Conservation (phyloP, 2,329 filamentous ascomycete species). For the Didymosphaeria variabile region DNA sequence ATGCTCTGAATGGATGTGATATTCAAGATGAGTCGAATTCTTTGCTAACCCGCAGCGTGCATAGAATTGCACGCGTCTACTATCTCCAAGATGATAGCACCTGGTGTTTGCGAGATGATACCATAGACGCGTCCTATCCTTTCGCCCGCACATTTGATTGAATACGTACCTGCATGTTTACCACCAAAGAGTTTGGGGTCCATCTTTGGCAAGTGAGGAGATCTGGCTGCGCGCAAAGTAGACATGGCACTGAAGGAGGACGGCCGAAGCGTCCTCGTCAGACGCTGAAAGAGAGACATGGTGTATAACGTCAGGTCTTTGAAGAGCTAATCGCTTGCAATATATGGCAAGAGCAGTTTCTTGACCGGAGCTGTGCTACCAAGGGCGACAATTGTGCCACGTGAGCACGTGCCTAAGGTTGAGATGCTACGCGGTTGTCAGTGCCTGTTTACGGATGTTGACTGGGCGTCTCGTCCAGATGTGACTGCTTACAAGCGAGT, state of each 20-base stretch:
- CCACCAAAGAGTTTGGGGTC: conserved; percentile 30
- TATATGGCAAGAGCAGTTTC: neutral
- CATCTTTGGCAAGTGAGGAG: conserved; percentile 14
- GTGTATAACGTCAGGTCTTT: neutral
- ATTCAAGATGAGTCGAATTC: too few relatives aligned
- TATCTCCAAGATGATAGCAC: too few relatives aligned
- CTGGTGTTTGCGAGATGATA: too few relatives aligned
- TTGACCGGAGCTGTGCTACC: neutral
- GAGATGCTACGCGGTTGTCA: neutral
- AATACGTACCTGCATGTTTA: neutral
- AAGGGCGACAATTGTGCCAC: conserved; percentile 1
- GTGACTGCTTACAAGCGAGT: neutral
- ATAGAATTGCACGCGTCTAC: too few relatives aligned
- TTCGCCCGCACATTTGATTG: neutral
- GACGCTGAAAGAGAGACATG: conserved; percentile 25
- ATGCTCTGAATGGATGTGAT: too few relatives aligned
- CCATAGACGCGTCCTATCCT: too few relatives aligned
- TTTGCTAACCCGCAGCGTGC: too few relatives aligned
- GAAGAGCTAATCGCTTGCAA: neutral
- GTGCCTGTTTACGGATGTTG: neutral
- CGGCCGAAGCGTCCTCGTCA: conserved; percentile 24
- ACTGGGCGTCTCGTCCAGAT: neutral
- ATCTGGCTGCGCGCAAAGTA: conserved; percentile 12
- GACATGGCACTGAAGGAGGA: conserved; percentile 8
- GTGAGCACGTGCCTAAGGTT: conserved; percentile 14